Conservation (phyloP, 1,284 basidiomycete genomes). For the Cutaneotrichosporon arboriforme region DNA sequence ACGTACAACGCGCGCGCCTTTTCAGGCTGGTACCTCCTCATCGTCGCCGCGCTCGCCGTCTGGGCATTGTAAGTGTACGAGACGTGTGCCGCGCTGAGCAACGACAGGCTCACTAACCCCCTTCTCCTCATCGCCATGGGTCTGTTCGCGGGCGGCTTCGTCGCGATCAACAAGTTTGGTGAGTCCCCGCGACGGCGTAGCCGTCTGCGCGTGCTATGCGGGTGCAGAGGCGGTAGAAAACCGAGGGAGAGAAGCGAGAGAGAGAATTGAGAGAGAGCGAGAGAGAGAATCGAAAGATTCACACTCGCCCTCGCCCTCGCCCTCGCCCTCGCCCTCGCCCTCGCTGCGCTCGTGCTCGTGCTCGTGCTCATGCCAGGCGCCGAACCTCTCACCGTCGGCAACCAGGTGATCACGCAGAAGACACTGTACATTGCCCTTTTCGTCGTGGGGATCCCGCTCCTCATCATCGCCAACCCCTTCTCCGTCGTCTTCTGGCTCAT, state of each 20-base stretch:
- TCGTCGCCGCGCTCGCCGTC: conserved; percentile 69
- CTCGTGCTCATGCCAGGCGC: conserved; percentile 5
- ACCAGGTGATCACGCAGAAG: conserved; percentile 46
- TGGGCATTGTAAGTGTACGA: conserved; percentile 70
- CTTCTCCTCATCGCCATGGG: conserved; percentile 70
- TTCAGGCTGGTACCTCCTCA: conserved; percentile 78
- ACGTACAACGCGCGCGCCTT: conserved; percentile 87
- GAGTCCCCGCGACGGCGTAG: conserved; percentile 46
- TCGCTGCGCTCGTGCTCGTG: not conserved
- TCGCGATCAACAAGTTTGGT: conserved; percentile 82
- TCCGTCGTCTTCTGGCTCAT: conserved; percentile 35
- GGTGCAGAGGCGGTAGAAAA: too few relatives aligned
- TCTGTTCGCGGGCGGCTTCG: conserved; percentile 83
- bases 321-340: not conserved
- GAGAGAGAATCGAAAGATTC: too few relatives aligned
- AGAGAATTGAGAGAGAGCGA: too few relatives aligned
- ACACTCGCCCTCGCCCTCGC: too few relatives aligned
- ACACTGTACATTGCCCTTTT: conserved; percentile 58
- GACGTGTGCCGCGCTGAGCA: not conserved
- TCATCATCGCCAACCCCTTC: conserved; percentile 28
- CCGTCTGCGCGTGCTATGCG: not conserved
- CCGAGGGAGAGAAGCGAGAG: too few relatives aligned
- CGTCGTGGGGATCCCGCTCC: conserved; percentile 28
- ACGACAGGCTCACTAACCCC: conserved; percentile 59
- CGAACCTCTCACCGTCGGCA: conserved; percentile 30